Evolutionary conservation across 306 rosid genomes (phyloP).

Genomic region (Echinosophora koreensis): DNA sequence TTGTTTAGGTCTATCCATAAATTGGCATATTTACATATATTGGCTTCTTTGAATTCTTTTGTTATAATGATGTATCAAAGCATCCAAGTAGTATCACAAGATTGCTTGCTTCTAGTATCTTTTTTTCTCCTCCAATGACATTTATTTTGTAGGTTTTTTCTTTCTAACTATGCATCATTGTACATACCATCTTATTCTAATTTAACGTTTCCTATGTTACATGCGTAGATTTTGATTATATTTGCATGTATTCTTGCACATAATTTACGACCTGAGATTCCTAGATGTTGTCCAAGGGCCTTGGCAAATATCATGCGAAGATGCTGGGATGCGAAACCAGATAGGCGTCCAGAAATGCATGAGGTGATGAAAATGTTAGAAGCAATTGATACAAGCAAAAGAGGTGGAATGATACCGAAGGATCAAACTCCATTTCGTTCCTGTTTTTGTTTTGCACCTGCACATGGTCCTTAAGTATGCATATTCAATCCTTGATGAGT

Average conservation of each 20-base stretch:
- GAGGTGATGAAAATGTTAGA: constrained; percentile 81
- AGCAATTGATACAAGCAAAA: constrained; percentile 83
- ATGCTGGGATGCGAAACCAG: constrained; percentile 89
- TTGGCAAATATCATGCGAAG: constrained; percentile 67
- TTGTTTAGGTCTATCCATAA: too few relatives aligned
- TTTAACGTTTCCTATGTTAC: not conserved
- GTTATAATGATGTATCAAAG: too few relatives aligned
- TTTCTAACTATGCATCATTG: not conserved
- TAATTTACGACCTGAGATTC: constrained; percentile 86
- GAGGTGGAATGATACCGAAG: too few relatives aligned
- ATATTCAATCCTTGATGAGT: too few relatives aligned
- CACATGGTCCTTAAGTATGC: too few relatives aligned
- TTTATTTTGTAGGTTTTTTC: not conserved
- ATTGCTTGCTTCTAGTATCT: not conserved
- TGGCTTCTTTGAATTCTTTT: too few relatives aligned
- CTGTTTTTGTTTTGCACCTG: too few relatives aligned
- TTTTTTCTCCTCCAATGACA: not conserved
- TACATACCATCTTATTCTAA: not conserved
- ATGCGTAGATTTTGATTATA: not conserved
- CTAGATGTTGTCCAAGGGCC: constrained; percentile 77
- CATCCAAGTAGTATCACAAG: too few relatives aligned
- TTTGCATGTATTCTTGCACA: constrained; percentile 40
- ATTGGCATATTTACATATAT: too few relatives aligned
- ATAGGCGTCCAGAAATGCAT: constrained; percentile 78
- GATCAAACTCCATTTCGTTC: too few relatives aligned